phyloP scores from a whole-genome alignment of 108 stramenopile species.

The Heterococcus sp. region DNA sequence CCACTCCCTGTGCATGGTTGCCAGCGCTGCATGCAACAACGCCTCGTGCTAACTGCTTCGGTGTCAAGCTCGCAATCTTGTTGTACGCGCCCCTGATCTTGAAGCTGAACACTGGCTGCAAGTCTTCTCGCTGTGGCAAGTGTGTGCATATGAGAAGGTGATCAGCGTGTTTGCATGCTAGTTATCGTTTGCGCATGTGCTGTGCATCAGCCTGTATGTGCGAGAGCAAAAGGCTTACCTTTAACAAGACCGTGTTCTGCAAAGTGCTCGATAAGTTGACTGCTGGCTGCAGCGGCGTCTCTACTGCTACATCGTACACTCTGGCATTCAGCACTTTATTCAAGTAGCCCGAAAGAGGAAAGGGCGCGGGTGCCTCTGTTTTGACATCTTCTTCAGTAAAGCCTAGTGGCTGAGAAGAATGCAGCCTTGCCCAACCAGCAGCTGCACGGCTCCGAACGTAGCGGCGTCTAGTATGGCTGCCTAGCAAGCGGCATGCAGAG shows the following conservation, averaged over 20 bases:
- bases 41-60: conserved; percentile 62
- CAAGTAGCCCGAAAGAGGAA: conserved; percentile 61
- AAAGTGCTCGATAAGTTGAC: conserved; percentile 62
- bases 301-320: conserved; percentile 89
- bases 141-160: too few species aligned
- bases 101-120: conserved; percentile 93
- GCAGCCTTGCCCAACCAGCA: too few species aligned
- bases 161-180: background rate
- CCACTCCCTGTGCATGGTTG: conserved; percentile 97
- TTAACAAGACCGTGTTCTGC: conserved; percentile 46
- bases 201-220: background rate
- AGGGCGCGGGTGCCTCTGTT: too few species aligned
- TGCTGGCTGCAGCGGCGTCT: conserved; percentile 88
- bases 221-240: conserved; percentile 26
- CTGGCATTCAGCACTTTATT: conserved; percentile 80
- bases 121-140: conserved; percentile 65
- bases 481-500: too few species aligned
- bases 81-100: conserved; percentile 97
- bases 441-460: too few species aligned
- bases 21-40: conserved; percentile 92
- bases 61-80: conserved; percentile 79
- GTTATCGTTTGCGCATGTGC: too few species aligned
- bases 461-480: too few species aligned
- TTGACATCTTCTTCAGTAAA: too few species aligned
- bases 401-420: too few species aligned